Evolutionary conservation across 768 basidiomycete species (phyloP).

Genomic region (Tulasnella sp.): DNA sequence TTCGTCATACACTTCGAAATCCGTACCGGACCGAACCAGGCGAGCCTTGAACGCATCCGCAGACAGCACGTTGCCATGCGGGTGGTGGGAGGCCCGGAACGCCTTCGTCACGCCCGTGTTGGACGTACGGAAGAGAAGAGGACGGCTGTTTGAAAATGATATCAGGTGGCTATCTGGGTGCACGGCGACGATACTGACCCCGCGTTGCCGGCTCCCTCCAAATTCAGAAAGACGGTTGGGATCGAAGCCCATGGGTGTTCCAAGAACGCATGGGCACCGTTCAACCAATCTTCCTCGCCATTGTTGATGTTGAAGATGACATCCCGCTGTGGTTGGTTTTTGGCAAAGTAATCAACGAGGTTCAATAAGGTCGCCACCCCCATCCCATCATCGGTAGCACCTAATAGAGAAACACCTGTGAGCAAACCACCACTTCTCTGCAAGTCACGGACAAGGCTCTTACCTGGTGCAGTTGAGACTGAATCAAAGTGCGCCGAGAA

Average conservation of each 20-base stretch:
- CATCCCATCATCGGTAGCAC: constrained; percentile 71
- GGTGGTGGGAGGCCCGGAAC: constrained; percentile 46
- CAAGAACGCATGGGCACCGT: constrained; percentile 62
- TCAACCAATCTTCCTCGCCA: constrained; percentile 66
- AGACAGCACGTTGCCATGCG: constrained; percentile 59
- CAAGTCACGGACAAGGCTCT: constrained; percentile 31
- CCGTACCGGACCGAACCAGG: constrained; percentile 55
- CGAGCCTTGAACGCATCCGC: constrained; percentile 57
- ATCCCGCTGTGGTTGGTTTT: constrained; percentile 41
- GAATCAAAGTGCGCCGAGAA: constrained; percentile 60
- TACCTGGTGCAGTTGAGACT: constrained; percentile 16
- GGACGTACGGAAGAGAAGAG: constrained; percentile 62
- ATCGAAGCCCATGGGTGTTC: constrained; percentile 63
- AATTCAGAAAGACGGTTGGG: constrained; percentile 57
- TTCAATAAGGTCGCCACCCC: constrained; percentile 54
- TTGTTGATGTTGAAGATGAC: constrained; percentile 79
- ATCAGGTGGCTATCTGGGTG: background rate
- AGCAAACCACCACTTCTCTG: background rate
- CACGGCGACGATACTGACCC: constrained; percentile 36
- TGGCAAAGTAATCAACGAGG: constrained; percentile 40
- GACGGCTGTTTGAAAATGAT: constrained; percentile 37
- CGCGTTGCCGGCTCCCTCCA: constrained; percentile 71
- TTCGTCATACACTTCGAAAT: constrained; percentile 54
- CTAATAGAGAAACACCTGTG: constrained; percentile 27
- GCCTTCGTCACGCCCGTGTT: constrained; percentile 36